These are phyloP conservation scores for Talaromyces sp. DNA, from an alignment of 2,329 filamentous ascomycete species.

Conservation along the genomic window DNA sequence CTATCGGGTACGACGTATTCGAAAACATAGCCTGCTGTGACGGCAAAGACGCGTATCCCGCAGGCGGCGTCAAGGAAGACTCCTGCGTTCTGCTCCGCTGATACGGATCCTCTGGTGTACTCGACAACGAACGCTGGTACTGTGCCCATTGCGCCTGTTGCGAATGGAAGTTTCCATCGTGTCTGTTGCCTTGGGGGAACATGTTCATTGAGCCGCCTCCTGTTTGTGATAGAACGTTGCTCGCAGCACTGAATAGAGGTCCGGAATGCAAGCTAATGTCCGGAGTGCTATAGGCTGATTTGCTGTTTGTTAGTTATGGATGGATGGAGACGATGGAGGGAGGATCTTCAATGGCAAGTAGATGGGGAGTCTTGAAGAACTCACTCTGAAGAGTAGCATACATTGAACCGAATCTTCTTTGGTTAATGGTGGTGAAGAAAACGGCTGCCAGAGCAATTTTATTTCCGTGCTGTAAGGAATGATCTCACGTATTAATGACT, in stretches of 20 bases:
- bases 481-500: not conserved
- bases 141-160: conserved; percentile 25
- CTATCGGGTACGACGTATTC: conserved; percentile 25
- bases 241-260: conserved; percentile 30
- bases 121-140: conserved; percentile 17
- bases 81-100: conserved; percentile 18
- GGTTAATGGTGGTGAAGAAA: not conserved
- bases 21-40: conserved; percentile 21
- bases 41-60: conserved; percentile 13
- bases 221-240: conserved; percentile 28
- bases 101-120: conserved; percentile 18
- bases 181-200: conserved; percentile 24
- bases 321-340: not conserved
- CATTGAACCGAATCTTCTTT: conserved; percentile 20
- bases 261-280: conserved; percentile 23
- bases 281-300: conserved; percentile 13
- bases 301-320: not conserved
- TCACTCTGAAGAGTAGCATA: conserved; percentile 21
- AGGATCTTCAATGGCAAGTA: not conserved
- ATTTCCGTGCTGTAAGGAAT: not conserved
- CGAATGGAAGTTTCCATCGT: conserved; percentile 26
- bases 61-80: conserved; percentile 14
- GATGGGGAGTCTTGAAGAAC: not conserved
- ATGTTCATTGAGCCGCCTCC: conserved; percentile 31
- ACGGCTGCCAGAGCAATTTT: conserved; percentile 9